These are phyloP conservation scores for Dictyostelium gargantuum DNA, from an alignment of 208 protist species.

Conservation along the genomic window DNA sequence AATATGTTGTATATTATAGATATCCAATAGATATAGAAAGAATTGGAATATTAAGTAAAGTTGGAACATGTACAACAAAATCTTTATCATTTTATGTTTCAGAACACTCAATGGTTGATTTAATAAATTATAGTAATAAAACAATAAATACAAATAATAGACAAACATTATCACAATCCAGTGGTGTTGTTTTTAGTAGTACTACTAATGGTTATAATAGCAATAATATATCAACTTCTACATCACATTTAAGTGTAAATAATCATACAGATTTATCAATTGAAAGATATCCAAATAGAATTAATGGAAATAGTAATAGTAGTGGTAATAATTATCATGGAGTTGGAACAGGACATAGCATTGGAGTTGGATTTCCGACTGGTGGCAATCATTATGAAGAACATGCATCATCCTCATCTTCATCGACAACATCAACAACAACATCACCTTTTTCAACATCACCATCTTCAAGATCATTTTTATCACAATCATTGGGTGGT, in stretches of 20 bases:
- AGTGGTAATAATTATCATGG: not conserved
- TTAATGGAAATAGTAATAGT: not conserved
- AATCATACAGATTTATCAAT: not conserved
- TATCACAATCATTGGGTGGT: not conserved
- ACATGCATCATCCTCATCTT: not conserved
- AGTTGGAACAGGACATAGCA: too few relatives aligned
- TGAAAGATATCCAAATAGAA: not conserved
- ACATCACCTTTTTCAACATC: not conserved
- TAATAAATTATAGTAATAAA: not conserved
- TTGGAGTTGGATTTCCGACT: not conserved
- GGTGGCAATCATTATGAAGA: not conserved
- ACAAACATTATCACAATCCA: not conserved
- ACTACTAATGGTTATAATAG: not conserved
- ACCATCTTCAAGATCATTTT: not conserved
- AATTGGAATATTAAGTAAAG: constrained; percentile 6
- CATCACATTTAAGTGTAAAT: not conserved
- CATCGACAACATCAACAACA: not conserved
- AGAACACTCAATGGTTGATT: not conserved
- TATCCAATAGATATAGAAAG: constrained; percentile 59
- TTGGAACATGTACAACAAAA: constrained; percentile 9
- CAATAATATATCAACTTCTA: not conserved
- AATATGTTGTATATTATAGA: not conserved
- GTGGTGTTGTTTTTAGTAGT: too few relatives aligned
- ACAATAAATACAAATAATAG: not conserved
- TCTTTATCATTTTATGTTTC: constrained; percentile 33